Evolutionary conservation across 441 rosid genomes (phyloP).

Genomic region (Syzygium syzygioides): DNA sequence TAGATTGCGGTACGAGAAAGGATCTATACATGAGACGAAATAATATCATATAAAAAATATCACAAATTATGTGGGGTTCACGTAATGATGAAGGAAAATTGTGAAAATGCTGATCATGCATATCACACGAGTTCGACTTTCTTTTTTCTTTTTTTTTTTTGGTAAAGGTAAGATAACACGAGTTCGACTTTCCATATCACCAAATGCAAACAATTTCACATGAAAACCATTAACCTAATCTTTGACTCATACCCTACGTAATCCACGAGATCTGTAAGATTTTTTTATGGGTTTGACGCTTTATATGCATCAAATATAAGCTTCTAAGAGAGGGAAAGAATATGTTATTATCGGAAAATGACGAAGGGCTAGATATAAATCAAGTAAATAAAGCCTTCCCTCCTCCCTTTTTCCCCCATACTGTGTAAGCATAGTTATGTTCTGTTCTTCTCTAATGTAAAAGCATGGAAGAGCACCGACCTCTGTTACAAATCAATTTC

Average conservation of each 20-base stretch:
- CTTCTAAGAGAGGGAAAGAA: neutral
- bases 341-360: neutral
- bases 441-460: neutral
- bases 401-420: neutral
- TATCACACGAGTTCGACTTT: neutral
- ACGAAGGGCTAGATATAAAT: neutral
- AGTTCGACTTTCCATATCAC: neutral
- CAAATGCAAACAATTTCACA: neutral
- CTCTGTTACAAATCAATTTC: neutral
- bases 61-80: neutral
- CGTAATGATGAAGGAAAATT: neutral
- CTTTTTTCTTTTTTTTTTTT: too few species aligned
- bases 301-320: neutral
- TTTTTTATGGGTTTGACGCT: too few species aligned
- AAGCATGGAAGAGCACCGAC: neutral
- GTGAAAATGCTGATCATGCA: neutral
- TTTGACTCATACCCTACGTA: neutral
- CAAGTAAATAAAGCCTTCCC: neutral
- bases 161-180: too few species aligned
- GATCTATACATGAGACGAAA: neutral
- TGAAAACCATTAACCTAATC: rapidly evolving
- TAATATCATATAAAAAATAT: rapidly evolving
- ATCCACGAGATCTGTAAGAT: neutral
- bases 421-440: neutral
- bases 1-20: neutral